phyloP scores from a whole-genome alignment of 495 filamentous ascomycete genomes.

The Pseudomonodictys pantanalensis region DNA sequence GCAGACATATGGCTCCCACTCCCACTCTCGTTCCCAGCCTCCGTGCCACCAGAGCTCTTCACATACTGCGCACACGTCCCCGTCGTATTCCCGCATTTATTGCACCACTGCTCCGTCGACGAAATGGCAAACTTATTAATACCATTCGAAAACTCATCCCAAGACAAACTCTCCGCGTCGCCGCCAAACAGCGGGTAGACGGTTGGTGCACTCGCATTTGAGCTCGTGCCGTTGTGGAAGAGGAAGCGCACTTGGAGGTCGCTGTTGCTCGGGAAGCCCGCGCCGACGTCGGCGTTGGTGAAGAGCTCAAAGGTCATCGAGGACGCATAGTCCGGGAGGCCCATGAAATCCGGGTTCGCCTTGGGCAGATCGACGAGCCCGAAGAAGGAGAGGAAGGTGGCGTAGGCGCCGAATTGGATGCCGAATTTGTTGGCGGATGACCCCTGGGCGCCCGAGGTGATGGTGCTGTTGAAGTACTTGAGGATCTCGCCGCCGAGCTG shows the following conservation, averaged over 20 bases:
- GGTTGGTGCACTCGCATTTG: constrained; percentile 47
- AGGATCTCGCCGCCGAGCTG: constrained; percentile 62
- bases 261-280: constrained; percentile 50
- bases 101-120: constrained; percentile 65
- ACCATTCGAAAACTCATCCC: constrained; percentile 58
- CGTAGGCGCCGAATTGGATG: constrained; percentile 68
- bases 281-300: constrained; percentile 48
- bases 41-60: background rate
- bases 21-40: background rate
- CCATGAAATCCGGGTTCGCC: constrained; percentile 60
- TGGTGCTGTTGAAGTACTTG: constrained; percentile 54
- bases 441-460: constrained; percentile 41
- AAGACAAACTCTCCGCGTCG: constrained; percentile 54
- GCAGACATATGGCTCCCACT: constrained; percentile 42
- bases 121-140: constrained; percentile 62
- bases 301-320: constrained; percentile 74
- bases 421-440: constrained; percentile 50
- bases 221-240: constrained; percentile 70
- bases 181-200: constrained; percentile 65
- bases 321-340: constrained; percentile 65
- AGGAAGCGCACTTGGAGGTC: constrained; percentile 73
- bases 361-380: constrained; percentile 60
- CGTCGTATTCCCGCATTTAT: constrained; percentile 59
- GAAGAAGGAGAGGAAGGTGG: constrained; percentile 71
- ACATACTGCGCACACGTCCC: constrained; percentile 55